Evolutionary conservation across 2,329 filamentous ascomycete genomes (phyloP), one percentile per base, ranked within the genome.

Genomic region (Ophiostoma ulmi): DNA sequence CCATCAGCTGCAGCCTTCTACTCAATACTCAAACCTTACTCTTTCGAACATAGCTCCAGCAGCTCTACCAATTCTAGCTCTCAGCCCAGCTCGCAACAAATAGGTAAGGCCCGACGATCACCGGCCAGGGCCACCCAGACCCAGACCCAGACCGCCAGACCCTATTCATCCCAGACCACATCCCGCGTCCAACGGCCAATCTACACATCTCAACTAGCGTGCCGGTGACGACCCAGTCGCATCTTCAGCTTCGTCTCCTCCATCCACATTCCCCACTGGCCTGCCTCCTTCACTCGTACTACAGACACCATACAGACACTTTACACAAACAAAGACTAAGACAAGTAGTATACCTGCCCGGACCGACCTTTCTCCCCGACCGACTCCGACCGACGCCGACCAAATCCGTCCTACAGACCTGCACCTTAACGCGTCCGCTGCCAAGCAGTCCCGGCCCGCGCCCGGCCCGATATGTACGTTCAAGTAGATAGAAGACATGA

Each of bases 401-500:
- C 58, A 22, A 58, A 3, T 17, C 44, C 44, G 44, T 8, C 41
- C 14, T 44, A 61, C 55, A 22, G 58, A 63, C 58, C 58, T 35
- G 26, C 17, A 11, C 58, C 4, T 52, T 63, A 20, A 48, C 44
- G 17, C 44, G 44, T 48, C 44, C 44, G 44, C 58, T 20, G 26
- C 58, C 26, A 63, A 63, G 58, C 26, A 63, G 58, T 14, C 58
- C 58, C 52, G 52, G 52, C 52, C 52, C 52, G 52, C n/a, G 11
- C 52, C 52, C 52, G 52, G 44, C 44, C 44, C 44, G 41, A 48
- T 7, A 63, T 63, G 58, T 63, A 63, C 58, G 58, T 63, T 58
- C 26, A 58, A 58, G 2, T 26, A 35, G n/a, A 63, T 35, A 26
- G 22, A 26, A 63, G 4, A 31, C 11, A 35, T 31, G 58, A 63